Base-by-base conservation (phyloP, 2,329 filamentous ascomycete species). In the Capronia epimyces region DNA sequence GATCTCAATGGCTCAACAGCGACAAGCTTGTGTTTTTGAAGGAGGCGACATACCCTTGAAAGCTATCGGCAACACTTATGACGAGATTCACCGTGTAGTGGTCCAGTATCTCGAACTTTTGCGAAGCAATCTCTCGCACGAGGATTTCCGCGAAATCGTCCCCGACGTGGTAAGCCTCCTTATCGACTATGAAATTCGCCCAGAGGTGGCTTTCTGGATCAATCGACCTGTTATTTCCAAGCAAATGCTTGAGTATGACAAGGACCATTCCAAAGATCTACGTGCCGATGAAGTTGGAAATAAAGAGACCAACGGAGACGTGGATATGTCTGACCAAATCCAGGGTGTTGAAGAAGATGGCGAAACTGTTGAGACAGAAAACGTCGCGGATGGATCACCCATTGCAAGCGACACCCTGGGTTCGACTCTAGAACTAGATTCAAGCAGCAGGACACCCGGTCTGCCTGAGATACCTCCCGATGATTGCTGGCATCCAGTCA, bases 91-190 rank as follows among this genome's bases (percentile, higher is more conserved):
- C 60, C 81, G 87, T 53, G 84, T 90, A 7, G 77, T 97, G 20
- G 79, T 82, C 20, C 90, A 96, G 63, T 98, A 94, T 64, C 76
- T 97, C 15, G 93, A 97, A 62, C 78, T 96, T 5, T 77, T 98
- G 25, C 86, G 86, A 64, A 87, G 81, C 65, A 94, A 89, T 63
- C 71, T 96, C 24, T 77, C 83, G 0, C 75, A 82, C 0, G 80
- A 84, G 31, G 81, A 90, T 16, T 97, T 96, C 55, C 86, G 94
- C 62, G 71, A 75, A 1, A 77, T 86, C 15, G 83, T 97, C 4
- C 93, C 93, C 1, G 79, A 82, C 24, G 79, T 95, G 36, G 73
- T 82, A 3, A 76, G 80, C 18, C 76, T 98, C 31, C 84, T 97
- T 63, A 75, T 75, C 5, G 82, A 89, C 0, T 95, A 86, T 63